Percentiles rank a stretch among this genome's conserved stretches.
Evolutionary conservation across 768 basidiomycete genomes (phyloP).

Genomic region (Hirschioporus abietinus): DNA sequence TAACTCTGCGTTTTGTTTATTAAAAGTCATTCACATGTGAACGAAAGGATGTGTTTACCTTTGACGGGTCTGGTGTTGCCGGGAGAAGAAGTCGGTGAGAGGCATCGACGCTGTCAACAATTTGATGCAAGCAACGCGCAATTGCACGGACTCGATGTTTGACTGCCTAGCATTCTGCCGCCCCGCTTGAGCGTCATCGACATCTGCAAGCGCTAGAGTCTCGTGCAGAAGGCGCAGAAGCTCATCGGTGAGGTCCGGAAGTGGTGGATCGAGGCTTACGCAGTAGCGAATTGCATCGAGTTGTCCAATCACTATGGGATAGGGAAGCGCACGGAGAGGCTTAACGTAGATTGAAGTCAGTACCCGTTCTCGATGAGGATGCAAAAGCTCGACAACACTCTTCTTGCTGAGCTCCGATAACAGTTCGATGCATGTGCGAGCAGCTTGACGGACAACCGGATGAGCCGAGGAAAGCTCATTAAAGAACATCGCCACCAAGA

Average conservation of each 20-base stretch:
- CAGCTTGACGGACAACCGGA: slow-evolving; percentile 75
- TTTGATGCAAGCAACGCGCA: slow-evolving; percentile 91
- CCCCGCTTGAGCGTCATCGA: slow-evolving; percentile 81
- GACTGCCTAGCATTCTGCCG: slow-evolving; percentile 75
- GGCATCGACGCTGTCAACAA: slow-evolving; percentile 93
- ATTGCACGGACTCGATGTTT: slow-evolving; percentile 74
- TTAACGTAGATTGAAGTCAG: slow-evolving; percentile 91
- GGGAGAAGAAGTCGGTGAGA: slow-evolving; percentile 86
- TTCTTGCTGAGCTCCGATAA: slow-evolving; percentile 70
- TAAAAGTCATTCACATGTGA: slow-evolving; percentile 6
- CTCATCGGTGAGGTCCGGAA: slow-evolving; percentile 90
- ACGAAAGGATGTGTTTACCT: slow-evolving; percentile 42
- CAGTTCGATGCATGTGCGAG: slow-evolving; percentile 74
- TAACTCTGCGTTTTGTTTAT: slow-evolving; percentile 53
- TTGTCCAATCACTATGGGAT: slow-evolving; percentile 95
- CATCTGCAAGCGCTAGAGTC: slow-evolving; percentile 91
- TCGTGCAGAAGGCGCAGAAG: slow-evolving; percentile 88
- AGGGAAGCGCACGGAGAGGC: slow-evolving; percentile 89
- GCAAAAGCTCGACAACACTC: slow-evolving; percentile 72
- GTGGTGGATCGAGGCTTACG: slow-evolving; percentile 80
- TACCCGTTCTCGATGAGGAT: slow-evolving; percentile 83
- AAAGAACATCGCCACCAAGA: slow-evolving; percentile 78
- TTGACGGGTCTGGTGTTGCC: slow-evolving; percentile 79
- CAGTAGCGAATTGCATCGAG: slow-evolving; percentile 96
- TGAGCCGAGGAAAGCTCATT: slow-evolving; percentile 87